A percentile compares a stretch with the other conserved stretches of the same genome.
phyloP scores from a whole-genome alignment of 192 early-diverging fungal species.

The Dimargaris xerosporica region DNA sequence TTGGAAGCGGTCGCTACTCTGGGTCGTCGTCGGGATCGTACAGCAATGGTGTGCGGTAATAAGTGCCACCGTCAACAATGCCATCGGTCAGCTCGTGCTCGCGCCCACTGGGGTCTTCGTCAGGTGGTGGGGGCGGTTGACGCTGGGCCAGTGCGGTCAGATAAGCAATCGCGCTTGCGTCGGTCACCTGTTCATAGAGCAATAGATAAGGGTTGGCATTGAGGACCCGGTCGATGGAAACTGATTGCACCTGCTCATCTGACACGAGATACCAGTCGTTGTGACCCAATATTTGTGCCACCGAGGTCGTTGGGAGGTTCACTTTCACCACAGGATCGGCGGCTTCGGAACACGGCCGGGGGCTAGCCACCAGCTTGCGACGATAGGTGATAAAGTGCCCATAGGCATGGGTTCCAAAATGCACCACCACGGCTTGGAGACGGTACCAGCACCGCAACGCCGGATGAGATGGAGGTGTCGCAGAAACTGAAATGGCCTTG shows the following conservation, averaged over 20 bases:
- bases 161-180: neutral
- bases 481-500: slow-evolving; percentile 27
- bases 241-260: slow-evolving; percentile 48
- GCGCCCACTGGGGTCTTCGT: too few relatives aligned
- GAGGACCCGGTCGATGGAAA: slow-evolving; percentile 39
- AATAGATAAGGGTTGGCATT: slow-evolving; percentile 59
- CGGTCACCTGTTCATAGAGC: slow-evolving; percentile 38
- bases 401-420: slow-evolving; percentile 55
- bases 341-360: slow-evolving; percentile 16
- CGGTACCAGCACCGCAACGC: slow-evolving; percentile 23
- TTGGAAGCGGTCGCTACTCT: too few relatives aligned
- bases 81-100: too few relatives aligned
- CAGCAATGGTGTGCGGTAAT: too few relatives aligned
- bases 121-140: too few relatives aligned
- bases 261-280: slow-evolving; percentile 49
- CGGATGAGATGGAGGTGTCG: neutral
- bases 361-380: neutral
- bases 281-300: neutral
- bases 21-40: too few relatives aligned
- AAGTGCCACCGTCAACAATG: too few relatives aligned
- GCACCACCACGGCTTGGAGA: slow-evolving; percentile 48
- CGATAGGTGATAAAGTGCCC: slow-evolving; percentile 70
- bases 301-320: neutral
- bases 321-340: neutral
- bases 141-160: slow-evolving; percentile 16